A percentile compares a stretch with the other conserved stretches of the same genome.
phyloP scores from a whole-genome alignment of 176 grass and related monocot genomes.

The Rhynchospora tenuis region DNA sequence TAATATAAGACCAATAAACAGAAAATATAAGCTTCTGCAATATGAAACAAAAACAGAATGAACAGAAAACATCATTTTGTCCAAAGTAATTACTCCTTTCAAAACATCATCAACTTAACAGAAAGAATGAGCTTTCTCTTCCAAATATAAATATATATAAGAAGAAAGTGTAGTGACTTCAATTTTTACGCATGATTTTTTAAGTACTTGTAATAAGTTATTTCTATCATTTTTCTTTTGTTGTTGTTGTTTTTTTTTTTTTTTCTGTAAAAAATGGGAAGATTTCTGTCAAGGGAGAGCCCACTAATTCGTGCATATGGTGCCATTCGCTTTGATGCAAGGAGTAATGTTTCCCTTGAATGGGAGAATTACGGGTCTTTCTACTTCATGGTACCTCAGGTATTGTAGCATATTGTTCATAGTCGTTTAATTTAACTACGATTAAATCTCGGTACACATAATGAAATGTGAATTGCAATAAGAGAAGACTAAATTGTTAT shows the following conservation, averaged over 20 bases:
- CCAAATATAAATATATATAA: too few species aligned
- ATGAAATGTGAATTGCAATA: neutral
- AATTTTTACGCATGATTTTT: too few species aligned
- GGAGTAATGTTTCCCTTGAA: conserved; percentile 39
- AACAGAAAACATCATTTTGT: too few species aligned
- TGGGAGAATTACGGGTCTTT: conserved; percentile 86
- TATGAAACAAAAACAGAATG: too few species aligned
- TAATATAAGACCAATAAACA: too few species aligned
- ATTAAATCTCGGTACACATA: neutral
- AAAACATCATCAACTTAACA: too few species aligned
- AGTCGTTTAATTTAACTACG: neutral
- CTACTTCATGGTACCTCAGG: conserved; percentile 84
- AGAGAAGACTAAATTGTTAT: neutral
- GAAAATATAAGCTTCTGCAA: too few species aligned
- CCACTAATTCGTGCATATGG: conserved; percentile 79
- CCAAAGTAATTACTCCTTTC: too few species aligned
- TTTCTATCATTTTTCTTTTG: too few species aligned
- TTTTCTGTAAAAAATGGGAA: conserved; percentile 20
- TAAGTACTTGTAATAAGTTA: too few species aligned
- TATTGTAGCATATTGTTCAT: conserved; percentile 8
- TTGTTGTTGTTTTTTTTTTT: neutral
- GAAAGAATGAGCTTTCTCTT: too few species aligned
- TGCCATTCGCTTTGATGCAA: conserved; percentile 79
- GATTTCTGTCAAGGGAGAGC: conserved; percentile 73
- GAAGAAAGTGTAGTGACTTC: too few species aligned